Percentiles rank a stretch among this genome's conserved stretches.
These are phyloP conservation scores for Amoeboaphelidium protococcarum DNA, from an alignment of 371 early-diverging fungal species.

Conservation along the genomic window DNA sequence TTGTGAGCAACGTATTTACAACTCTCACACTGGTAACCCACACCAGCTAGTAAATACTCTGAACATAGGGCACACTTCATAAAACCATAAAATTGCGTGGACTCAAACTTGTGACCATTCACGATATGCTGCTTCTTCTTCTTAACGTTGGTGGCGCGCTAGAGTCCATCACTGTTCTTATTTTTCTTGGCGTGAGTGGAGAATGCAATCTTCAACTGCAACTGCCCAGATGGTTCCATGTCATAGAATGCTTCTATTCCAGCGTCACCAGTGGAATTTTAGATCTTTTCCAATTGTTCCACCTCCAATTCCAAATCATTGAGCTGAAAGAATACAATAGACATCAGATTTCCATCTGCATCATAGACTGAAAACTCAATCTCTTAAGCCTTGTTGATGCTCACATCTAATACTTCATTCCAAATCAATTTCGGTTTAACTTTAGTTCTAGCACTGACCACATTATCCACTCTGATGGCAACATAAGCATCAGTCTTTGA, in stretches of 20 bases:
- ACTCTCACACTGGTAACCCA: constrained; percentile 64
- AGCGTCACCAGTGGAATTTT: constrained; percentile 15
- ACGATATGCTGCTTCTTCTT: constrained; percentile 4
- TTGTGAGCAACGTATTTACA: constrained; percentile 83
- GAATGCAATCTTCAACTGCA: constrained; percentile 33
- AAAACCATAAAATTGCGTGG: constrained; percentile 56
- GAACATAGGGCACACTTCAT: constrained; percentile 79
- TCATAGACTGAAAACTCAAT: constrained; percentile 61
- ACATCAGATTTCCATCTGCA: constrained; percentile 31
- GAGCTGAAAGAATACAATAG: constrained; percentile 53
- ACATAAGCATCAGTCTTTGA: constrained; percentile 28
- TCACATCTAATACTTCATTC: constrained; percentile 53
- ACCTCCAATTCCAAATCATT: constrained; percentile 25
- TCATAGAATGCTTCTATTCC: constrained; percentile 60
- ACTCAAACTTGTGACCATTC: constrained; percentile 70
- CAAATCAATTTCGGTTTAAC: constrained; percentile 36
- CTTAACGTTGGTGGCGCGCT: background rate
- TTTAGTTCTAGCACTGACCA: constrained; percentile 35
- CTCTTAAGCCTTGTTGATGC: constrained; percentile 65
- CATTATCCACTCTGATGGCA: constrained; percentile 54
- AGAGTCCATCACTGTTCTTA: background rate
- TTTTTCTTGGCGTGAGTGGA: background rate
- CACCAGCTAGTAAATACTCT: constrained; percentile 56
- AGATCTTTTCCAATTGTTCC: constrained; percentile 38
- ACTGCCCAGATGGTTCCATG: constrained; percentile 77